Evolutionary conservation across 2,329 filamentous ascomycete genomes (phyloP), one percentile per base, ranked within the genome.

Genomic region (Spiromastix sp.): DNA sequence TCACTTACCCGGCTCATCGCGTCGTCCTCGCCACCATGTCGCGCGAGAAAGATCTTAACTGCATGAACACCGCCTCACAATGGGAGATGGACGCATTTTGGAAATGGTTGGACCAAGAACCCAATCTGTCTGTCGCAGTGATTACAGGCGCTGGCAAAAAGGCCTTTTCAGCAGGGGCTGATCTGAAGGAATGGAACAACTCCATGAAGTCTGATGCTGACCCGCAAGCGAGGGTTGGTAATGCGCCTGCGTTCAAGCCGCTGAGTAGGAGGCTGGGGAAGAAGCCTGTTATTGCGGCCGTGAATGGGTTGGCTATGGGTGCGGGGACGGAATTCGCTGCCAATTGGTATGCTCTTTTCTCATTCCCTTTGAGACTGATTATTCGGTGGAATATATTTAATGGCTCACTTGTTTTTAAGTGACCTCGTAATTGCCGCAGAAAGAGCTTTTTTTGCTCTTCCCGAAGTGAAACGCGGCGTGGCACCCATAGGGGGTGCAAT

Each of bases 251-350:
- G 54, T 70, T 4, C 63, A 64, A 24, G 21, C 21, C 21, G 7
- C 21, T 24, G 21, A 24, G 21, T 11, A 58, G 60, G 9, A 59
- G 66, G 17, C 49, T 47, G 6, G 64, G 65, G 11, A 55, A 56
- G 29, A 89, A 89, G 49, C 83, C 83, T 2, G 65, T 89, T 27
- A 69, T 89, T 13, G 79, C 76, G 3, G 83, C 83, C 0, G 77
- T 87, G 13, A 84, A 85, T 48, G 83, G 83, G 1, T 62, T 83
- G 10, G 82, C 79, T 38, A 68, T 83, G 24, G 83, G 83, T 27
- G 83, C 83, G 26, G 83, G 81, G 1, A 76, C 81, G 58, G 83
- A 89, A 62, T 85, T 86, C 61, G 70, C 75, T n/a, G 63, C 81
- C 38, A 85, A 85, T 56, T 70, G n/a, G n/a, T n/a, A n/a, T n/a